Conservation (phyloP, 805 yeast genomes). For the Blastobotrys americana region DNA sequence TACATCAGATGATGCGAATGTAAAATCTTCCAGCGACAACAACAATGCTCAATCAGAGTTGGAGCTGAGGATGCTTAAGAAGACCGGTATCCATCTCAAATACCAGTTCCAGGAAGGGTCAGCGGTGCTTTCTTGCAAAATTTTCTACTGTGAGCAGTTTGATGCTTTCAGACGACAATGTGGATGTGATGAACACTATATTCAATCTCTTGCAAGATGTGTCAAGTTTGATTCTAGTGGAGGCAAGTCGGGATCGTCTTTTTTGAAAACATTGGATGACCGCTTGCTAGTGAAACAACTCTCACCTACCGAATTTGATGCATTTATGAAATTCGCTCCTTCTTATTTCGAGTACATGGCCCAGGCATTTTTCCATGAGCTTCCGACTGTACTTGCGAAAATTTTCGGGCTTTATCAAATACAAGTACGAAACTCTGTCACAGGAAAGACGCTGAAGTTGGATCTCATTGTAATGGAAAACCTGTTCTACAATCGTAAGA, state of each 20-base stretch:
- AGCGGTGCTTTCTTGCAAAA: slow-evolving; percentile 81
- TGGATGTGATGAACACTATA: slow-evolving; percentile 63
- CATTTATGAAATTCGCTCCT: slow-evolving; percentile 93
- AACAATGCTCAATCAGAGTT: slow-evolving; percentile 28
- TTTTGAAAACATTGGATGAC: slow-evolving; percentile 85
- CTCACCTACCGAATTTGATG: slow-evolving; percentile 80
- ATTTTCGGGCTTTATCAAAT: slow-evolving; percentile 94
- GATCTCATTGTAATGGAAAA: slow-evolving; percentile 95
- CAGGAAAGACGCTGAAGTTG: slow-evolving; percentile 73
- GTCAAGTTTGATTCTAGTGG: slow-evolving; percentile 94
- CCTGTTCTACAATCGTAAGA: slow-evolving; percentile 73
- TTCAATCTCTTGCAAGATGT: slow-evolving; percentile 88
- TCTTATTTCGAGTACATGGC: slow-evolving; percentile 94
- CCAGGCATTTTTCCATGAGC: slow-evolving; percentile 87
- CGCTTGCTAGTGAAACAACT: slow-evolving; percentile 84
- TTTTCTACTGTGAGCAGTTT: slow-evolving; percentile 92
- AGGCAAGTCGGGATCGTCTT: slow-evolving; percentile 94
- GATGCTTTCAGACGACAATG: slow-evolving; percentile 87
- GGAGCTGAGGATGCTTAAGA: slow-evolving; percentile 68
- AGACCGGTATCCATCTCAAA: slow-evolving; percentile 81
- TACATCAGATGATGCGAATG: slow-evolving; percentile 7
- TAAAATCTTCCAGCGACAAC: slow-evolving; percentile 5
- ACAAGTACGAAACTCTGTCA: slow-evolving; percentile 69
- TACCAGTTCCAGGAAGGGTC: slow-evolving; percentile 80
- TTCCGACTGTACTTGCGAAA: slow-evolving; percentile 91